Percentiles rank a stretch among this genome's conserved stretches.
phyloP scores from a whole-genome alignment of 2,329 filamentous ascomycete species.

The Curvularia verruculosa region DNA sequence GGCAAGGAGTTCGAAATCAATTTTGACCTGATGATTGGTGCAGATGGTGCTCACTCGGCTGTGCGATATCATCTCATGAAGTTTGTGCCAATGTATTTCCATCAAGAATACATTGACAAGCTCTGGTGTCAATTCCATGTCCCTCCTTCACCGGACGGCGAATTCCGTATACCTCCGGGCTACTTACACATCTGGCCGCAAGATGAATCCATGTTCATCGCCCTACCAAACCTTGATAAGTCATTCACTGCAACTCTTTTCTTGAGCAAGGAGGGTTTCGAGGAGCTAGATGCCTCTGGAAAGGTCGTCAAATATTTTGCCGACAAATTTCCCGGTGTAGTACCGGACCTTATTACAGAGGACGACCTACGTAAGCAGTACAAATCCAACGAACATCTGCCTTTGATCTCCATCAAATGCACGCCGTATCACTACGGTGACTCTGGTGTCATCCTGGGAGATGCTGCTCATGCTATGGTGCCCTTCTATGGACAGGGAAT shows the following conservation, averaged over 20 bases:
- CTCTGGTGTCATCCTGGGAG: slow-evolving; percentile 83
- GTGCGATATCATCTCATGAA: slow-evolving; percentile 96
- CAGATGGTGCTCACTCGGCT: slow-evolving; percentile 92
- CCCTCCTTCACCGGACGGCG: slow-evolving; percentile 57
- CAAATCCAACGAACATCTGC: slow-evolving; percentile 81
- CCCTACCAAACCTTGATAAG: slow-evolving; percentile 85
- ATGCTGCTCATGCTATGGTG: slow-evolving; percentile 96
- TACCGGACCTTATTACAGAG: slow-evolving; percentile 68
- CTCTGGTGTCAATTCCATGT: slow-evolving; percentile 97
- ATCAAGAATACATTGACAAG: slow-evolving; percentile 94
- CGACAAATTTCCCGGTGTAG: slow-evolving; percentile 84
- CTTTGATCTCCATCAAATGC: slow-evolving; percentile 92
- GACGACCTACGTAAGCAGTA: slow-evolving; percentile 76
- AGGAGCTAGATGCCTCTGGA: slow-evolving; percentile 67
- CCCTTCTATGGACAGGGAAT: slow-evolving; percentile 98
- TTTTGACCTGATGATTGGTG: slow-evolving; percentile 94
- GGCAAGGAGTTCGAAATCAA: slow-evolving; percentile 73
- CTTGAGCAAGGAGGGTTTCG: slow-evolving; percentile 73
- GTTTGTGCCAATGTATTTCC: slow-evolving; percentile 85
- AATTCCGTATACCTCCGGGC: slow-evolving; percentile 84
- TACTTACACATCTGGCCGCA: slow-evolving; percentile 98
- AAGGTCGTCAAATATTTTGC: slow-evolving; percentile 76
- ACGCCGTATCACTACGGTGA: slow-evolving; percentile 80
- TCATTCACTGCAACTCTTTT: slow-evolving; percentile 97
- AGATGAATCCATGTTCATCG: slow-evolving; percentile 96